These are phyloP conservation scores for Fraxinus pennsylvanica DNA, from an alignment of 257 asterid species.

Conservation along the genomic window DNA sequence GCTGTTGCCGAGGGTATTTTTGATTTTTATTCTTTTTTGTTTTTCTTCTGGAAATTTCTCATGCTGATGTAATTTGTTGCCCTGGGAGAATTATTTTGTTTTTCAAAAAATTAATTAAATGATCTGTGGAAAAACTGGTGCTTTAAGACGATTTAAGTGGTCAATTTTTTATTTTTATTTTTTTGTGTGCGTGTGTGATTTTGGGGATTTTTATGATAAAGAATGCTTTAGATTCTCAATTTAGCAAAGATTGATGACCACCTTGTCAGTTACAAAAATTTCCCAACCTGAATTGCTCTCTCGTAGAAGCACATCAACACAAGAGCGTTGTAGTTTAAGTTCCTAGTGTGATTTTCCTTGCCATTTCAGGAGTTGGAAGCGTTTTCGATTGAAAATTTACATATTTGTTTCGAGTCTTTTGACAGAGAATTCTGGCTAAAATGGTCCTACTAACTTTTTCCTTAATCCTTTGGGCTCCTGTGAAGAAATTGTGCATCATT, in stretches of 20 bases:
- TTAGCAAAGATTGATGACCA: background rate
- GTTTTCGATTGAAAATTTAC: background rate
- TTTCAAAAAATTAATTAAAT: background rate
- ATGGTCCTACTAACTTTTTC: background rate
- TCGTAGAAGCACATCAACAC: background rate
- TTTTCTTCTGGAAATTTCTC: background rate
- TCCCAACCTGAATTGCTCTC: background rate
- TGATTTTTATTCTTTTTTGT: background rate
- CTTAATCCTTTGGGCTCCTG: background rate
- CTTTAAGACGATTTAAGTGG: too few relatives aligned
- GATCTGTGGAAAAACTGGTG: background rate
- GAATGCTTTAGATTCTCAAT: background rate
- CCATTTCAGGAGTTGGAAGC: background rate
- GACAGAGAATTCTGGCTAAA: background rate
- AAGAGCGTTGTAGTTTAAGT: background rate
- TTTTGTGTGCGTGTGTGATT: background rate
- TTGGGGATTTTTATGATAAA: background rate
- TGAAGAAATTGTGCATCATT: background rate
- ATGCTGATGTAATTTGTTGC: background rate
- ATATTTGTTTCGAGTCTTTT: background rate
- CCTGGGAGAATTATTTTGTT: background rate
- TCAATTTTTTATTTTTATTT: too few relatives aligned
- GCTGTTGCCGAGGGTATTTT: conserved; percentile 75
- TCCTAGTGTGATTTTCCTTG: background rate
- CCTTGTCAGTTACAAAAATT: background rate